Percentiles rank a stretch among this genome's conserved stretches.
Evolutionary conservation across 331 rosid species (phyloP).

Genomic region (Quercus tomentella): DNA sequence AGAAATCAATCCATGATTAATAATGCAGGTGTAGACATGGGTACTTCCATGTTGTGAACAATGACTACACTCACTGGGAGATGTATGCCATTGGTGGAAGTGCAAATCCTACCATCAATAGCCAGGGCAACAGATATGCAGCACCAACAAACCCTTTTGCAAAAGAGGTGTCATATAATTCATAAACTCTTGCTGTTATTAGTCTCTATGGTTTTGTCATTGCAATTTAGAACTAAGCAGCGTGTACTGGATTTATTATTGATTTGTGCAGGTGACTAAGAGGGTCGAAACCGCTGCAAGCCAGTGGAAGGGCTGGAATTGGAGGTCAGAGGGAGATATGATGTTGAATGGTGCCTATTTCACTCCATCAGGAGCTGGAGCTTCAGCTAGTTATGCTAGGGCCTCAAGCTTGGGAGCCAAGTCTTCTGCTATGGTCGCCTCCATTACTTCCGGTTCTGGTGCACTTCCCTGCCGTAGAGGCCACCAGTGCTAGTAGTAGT

Average conservation of each 20-base stretch:
- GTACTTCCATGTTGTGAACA: constrained; percentile 98
- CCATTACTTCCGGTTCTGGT: constrained; percentile 82
- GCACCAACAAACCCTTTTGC: constrained; percentile 85
- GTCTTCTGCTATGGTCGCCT: constrained; percentile 85
- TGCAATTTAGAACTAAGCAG: neutral
- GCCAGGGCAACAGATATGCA: constrained; percentile 96
- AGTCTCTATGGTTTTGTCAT: neutral
- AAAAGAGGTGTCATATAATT: constrained; percentile 64
- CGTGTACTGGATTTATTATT: neutral
- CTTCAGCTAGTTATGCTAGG: constrained; percentile 90
- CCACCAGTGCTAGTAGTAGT: constrained; percentile 60
- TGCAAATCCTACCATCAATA: constrained; percentile 90
- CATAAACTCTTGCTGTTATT: neutral
- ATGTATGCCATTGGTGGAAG: constrained; percentile 99
- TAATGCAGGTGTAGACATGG: constrained; percentile 93
- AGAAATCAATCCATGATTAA: constrained; percentile 12
- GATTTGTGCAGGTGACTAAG: constrained; percentile 69
- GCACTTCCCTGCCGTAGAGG: constrained; percentile 81
- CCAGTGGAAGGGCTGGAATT: constrained; percentile 82
- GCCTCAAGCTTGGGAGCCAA: constrained; percentile 99
- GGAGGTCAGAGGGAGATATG: constrained; percentile 97
- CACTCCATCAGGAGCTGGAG: constrained; percentile 97
- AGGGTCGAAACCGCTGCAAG: constrained; percentile 77
- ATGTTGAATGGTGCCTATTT: constrained; percentile 84
- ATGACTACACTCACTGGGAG: constrained; percentile 99